A percentile compares a stretch with the other conserved stretches of the same genome.
Conservation (phyloP, 495 filamentous ascomycete genomes). For the Xylaria longipes region DNA sequence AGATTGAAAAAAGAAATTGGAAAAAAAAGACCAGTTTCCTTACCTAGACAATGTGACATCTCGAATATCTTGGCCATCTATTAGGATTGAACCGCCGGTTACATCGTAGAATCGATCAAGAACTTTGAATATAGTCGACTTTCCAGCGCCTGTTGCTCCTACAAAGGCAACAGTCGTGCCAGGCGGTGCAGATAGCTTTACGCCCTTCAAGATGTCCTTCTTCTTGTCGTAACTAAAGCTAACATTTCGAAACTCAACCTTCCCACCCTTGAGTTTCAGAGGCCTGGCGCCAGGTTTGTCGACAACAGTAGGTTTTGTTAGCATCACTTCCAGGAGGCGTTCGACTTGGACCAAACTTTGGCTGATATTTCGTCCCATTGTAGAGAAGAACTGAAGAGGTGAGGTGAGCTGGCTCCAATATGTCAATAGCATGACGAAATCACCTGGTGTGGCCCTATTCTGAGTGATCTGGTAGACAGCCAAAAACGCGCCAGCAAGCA, state of each 20-base stretch:
- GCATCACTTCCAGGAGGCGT: constrained; percentile 72
- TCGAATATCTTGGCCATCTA: constrained; percentile 77
- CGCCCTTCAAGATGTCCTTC: constrained; percentile 67
- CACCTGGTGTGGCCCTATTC: constrained; percentile 64
- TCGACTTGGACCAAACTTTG: constrained; percentile 73
- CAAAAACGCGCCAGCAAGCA: constrained; percentile 68
- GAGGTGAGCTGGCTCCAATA: constrained; percentile 72
- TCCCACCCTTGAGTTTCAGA: constrained; percentile 63
- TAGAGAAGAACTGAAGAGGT: constrained; percentile 70
- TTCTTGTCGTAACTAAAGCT: constrained; percentile 74
- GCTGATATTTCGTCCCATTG: constrained; percentile 63
- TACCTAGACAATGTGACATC: constrained; percentile 67
- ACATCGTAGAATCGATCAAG: constrained; percentile 76
- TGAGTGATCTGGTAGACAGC: constrained; percentile 70
- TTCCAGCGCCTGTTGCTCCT: constrained; percentile 78
- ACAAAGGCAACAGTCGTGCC: constrained; percentile 77
- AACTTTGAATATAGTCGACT: constrained; percentile 77
- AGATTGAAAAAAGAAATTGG: not conserved
- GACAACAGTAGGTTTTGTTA: constrained; percentile 66
- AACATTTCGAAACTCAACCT: constrained; percentile 69
- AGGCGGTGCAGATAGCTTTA: constrained; percentile 64
- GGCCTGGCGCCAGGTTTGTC: constrained; percentile 62
- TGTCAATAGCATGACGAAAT: constrained; percentile 71
- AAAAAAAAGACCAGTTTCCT: constrained; percentile 23
- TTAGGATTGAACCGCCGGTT: constrained; percentile 64